Percentiles rank a stretch among this genome's conserved stretches.
These are phyloP conservation scores for Strigomonas culicis DNA, from an alignment of 208 protist species.

Conservation along the genomic window DNA sequence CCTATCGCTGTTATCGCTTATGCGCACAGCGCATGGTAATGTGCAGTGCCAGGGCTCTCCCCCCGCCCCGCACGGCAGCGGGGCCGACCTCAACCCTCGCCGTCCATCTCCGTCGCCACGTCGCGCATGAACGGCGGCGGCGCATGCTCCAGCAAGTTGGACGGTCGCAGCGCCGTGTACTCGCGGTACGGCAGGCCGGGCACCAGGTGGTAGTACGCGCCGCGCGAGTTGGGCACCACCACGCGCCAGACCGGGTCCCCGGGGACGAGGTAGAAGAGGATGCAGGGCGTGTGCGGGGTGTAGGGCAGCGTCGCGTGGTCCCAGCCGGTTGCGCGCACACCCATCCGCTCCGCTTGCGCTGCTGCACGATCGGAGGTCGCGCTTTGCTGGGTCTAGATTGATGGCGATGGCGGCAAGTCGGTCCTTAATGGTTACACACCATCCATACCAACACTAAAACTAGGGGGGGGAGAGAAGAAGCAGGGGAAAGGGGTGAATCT, in stretches of 20 bases:
- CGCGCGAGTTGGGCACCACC: slow-evolving; percentile 63
- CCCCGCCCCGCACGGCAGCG: no score
- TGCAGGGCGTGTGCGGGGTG: slow-evolving; percentile 44
- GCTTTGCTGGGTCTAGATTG: no score
- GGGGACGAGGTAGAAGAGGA: slow-evolving; percentile 79
- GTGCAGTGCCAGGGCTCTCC: no score
- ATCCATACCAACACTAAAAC: no score
- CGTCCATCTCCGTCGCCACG: slow-evolving; percentile 25
- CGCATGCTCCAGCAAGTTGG: slow-evolving; percentile 44
- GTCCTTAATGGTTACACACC: no score
- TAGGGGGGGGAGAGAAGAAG: no score
- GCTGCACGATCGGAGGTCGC: no score
- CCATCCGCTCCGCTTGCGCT: no score
- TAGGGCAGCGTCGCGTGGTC: slow-evolving; percentile 72
- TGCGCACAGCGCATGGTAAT: no score
- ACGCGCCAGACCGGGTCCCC: slow-evolving; percentile 59
- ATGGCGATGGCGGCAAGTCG: no score
- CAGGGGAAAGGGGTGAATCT: neutral
- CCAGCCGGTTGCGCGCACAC: slow-evolving; percentile 36
- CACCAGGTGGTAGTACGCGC: slow-evolving; percentile 63
- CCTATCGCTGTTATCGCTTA: no score
- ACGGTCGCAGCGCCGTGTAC: slow-evolving; percentile 19
- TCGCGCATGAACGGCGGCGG: slow-evolving; percentile 33
- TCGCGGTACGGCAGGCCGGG: slow-evolving; percentile 80
- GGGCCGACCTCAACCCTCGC: slow-evolving; percentile 25